Evolutionary conservation across 2,329 filamentous ascomycete genomes (phyloP).

Genomic region (Chrysoporthe austroafricana): DNA sequence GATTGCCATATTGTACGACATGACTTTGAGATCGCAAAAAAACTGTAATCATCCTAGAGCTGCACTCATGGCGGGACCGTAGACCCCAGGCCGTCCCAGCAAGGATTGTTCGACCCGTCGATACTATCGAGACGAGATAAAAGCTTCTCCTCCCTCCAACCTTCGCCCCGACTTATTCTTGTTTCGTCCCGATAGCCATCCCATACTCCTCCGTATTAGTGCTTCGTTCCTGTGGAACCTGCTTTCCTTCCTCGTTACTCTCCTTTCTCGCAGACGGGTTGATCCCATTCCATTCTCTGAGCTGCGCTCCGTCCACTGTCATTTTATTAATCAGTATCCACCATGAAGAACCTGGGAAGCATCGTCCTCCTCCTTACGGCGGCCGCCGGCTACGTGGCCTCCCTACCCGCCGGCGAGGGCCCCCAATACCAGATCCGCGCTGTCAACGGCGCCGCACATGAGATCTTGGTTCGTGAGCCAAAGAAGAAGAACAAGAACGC

Average conservation of each 20-base stretch:
- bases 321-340: conserved; percentile 31
- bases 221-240: conserved; percentile 26
- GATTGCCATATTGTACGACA: conserved; percentile 14
- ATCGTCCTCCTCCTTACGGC: conserved; percentile 43
- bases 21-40: conserved; percentile 2
- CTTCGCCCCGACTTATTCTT: conserved; percentile 1
- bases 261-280: conserved; percentile 17
- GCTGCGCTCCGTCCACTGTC: conserved; percentile 23
- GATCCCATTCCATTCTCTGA: conserved; percentile 24
- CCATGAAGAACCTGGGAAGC: conserved; percentile 46
- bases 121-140: conserved; percentile 22
- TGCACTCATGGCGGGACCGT: not conserved
- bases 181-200: conserved; percentile 1
- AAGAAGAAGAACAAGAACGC: conserved; percentile 14
- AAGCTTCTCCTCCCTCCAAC: conserved; percentile 14
- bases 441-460: not conserved
- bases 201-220: not conserved
- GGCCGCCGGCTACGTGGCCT: conserved; percentile 40
- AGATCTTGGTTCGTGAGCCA: conserved; percentile 19
- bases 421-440: conserved; percentile 8
- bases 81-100: conserved; percentile 18
- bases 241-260: conserved; percentile 1
- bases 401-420: conserved; percentile 32
- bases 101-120: conserved; percentile 17
- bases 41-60: conserved; percentile 1